Evolutionary conservation across 2,329 filamentous ascomycete species (phyloP).

Genomic region (Diaporthe sp.): DNA sequence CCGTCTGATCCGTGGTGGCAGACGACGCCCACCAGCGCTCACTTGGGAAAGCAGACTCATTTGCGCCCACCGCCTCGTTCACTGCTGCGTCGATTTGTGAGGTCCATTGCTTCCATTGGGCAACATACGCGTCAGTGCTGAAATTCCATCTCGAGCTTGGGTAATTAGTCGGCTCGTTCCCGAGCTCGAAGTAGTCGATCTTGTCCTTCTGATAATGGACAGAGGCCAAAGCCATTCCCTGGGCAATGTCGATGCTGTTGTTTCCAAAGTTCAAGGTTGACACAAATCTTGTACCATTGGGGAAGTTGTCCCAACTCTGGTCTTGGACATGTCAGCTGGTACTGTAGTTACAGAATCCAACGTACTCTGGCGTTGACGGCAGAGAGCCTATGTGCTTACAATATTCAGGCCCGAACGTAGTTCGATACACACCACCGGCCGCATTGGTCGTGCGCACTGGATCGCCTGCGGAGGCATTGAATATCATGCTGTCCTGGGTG

Average conservation of each 20-base stretch:
- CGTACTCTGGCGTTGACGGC: no score
- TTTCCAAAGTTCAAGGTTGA: conserved; percentile 20
- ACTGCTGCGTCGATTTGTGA: conserved; percentile 16
- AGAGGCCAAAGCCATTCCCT: conserved; percentile 6
- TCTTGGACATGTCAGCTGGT: background rate
- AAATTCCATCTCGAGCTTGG: conserved; percentile 8
- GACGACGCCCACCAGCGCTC: conserved; percentile 12
- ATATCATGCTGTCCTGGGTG: conserved; percentile 26
- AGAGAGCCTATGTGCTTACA: background rate
- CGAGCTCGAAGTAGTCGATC: conserved; percentile 28
- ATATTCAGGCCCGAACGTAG: conserved; percentile 14
- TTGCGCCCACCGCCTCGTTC: background rate
- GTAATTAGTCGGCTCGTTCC: conserved; percentile 26
- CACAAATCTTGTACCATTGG: conserved; percentile 13
- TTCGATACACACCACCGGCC: conserved; percentile 15
- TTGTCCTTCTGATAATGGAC: conserved; percentile 24
- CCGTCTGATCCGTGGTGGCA: conserved; percentile 9
- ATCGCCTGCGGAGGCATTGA: conserved; percentile 10
- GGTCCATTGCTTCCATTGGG: conserved; percentile 17
- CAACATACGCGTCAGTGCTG: conserved; percentile 22
- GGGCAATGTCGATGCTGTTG: conserved; percentile 11
- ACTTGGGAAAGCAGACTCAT: conserved; percentile 6
- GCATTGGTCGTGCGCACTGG: conserved; percentile 22
- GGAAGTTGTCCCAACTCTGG: conserved; percentile 23
- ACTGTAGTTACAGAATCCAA: no score